Conservation (phyloP, 2,329 filamentous ascomycete species). For the Cladophialophora immunda region DNA sequence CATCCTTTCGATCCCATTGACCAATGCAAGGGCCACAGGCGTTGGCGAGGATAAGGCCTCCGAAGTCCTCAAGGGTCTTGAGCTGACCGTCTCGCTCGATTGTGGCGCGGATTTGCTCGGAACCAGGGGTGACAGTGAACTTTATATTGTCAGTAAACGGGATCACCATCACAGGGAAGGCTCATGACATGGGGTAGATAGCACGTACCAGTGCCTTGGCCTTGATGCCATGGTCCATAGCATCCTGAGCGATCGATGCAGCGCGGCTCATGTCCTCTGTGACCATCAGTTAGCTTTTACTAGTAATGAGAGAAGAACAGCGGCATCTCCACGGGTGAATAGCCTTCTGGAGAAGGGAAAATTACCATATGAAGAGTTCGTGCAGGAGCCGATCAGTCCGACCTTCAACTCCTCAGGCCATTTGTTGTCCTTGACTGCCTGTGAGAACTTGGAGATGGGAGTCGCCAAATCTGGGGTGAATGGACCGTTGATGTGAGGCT, state of each 20-base stretch:
- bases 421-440: slow-evolving; percentile 90
- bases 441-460: slow-evolving; percentile 96
- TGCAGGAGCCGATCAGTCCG: slow-evolving; percentile 97
- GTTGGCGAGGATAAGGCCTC: slow-evolving; percentile 92
- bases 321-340: not conserved
- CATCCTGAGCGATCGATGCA: slow-evolving; percentile 89
- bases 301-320: not conserved
- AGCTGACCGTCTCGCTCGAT: slow-evolving; percentile 91
- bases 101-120: slow-evolving; percentile 94
- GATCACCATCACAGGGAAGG: not conserved
- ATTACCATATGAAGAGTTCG: slow-evolving; percentile 77
- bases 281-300: not conserved
- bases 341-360: not conserved
- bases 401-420: slow-evolving; percentile 98
- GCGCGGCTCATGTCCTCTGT: slow-evolving; percentile 86
- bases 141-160: not conserved
- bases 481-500: slow-evolving; percentile 98
- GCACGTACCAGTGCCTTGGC: slow-evolving; percentile 72
- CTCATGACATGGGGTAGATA: slow-evolving; percentile 3
- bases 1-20: slow-evolving; percentile 93
- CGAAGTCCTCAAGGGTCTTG: slow-evolving; percentile 94
- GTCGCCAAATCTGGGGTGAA: slow-evolving; percentile 99
- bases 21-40: slow-evolving; percentile 91
- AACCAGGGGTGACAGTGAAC: slow-evolving; percentile 95
- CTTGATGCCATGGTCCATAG: slow-evolving; percentile 91